Conservation (phyloP, 345 rosid genomes). For the Rhizophora mangle region DNA sequence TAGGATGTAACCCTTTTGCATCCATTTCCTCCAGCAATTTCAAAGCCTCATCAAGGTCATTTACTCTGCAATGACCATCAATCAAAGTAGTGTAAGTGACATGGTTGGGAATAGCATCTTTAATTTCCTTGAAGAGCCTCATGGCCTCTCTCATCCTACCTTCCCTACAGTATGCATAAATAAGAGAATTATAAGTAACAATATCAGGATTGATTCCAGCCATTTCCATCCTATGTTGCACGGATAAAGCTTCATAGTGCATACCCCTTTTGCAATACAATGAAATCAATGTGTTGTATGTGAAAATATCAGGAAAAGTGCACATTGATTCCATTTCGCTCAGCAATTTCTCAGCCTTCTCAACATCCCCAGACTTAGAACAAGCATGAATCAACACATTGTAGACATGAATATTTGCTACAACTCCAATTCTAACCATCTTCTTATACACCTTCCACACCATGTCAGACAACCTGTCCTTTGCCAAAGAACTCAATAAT, state of each 20-base stretch:
- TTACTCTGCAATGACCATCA: constrained; percentile 80
- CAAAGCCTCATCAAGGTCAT: constrained; percentile 74
- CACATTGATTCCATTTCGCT: constrained; percentile 72
- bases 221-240: constrained; percentile 85
- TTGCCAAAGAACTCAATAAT: constrained; percentile 59
- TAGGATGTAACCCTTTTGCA: constrained; percentile 62
- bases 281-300: constrained; percentile 72
- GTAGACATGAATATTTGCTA: constrained; percentile 67
- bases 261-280: constrained; percentile 77
- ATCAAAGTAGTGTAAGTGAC: constrained; percentile 82
- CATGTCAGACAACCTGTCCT: constrained; percentile 60
- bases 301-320: constrained; percentile 62
- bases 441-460: constrained; percentile 84
- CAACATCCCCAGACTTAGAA: constrained; percentile 64
- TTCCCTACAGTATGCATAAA: constrained; percentile 73
- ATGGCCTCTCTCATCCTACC: constrained; percentile 93
- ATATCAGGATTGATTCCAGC: constrained; percentile 68
- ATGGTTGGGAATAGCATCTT: constrained; percentile 52
- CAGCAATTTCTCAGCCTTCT: constrained; percentile 65
- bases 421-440: constrained; percentile 67
- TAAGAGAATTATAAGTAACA: constrained; percentile 73
- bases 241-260: constrained; percentile 83
- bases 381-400: constrained; percentile 91
- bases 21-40: constrained; percentile 68
- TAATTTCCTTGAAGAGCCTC: constrained; percentile 67